Percentiles rank a stretch among this genome's conserved stretches.
These are phyloP conservation scores for Boechera retrofracta DNA, from an alignment of 345 rosid species.

Conservation along the genomic window DNA sequence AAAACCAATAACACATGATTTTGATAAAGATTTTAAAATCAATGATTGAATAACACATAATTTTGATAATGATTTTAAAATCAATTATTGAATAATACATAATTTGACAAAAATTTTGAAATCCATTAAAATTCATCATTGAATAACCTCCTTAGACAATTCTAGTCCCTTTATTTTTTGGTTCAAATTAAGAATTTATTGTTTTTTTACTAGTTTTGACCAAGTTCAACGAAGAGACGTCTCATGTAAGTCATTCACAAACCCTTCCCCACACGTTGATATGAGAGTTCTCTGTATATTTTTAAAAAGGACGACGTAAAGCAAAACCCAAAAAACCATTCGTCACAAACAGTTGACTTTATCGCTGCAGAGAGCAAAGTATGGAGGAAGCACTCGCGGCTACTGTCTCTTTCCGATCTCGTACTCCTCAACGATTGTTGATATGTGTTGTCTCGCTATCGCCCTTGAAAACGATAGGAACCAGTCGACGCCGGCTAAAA, in stretches of 20 bases:
- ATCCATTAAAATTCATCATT: too few species aligned
- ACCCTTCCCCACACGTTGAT: not conserved
- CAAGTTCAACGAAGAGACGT: constrained; percentile 14
- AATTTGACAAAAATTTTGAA: too few species aligned
- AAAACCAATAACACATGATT: too few species aligned
- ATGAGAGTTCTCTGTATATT: not conserved
- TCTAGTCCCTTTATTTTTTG: not conserved
- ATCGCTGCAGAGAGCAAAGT: not conserved
- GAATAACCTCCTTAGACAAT: too few species aligned
- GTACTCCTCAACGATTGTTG: constrained; percentile 22
- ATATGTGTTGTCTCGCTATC: constrained; percentile 18
- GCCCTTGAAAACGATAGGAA: constrained; percentile 42
- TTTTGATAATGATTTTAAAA: too few species aligned
- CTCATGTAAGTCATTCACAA: not conserved
- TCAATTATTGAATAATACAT: too few species aligned
- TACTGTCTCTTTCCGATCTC: constrained; percentile 42
- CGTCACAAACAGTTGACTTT: not conserved
- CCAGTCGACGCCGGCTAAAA: constrained; percentile 36
- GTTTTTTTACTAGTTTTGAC: not conserved
- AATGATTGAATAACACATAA: too few species aligned
- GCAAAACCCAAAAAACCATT: not conserved
- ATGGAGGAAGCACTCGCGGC: constrained; percentile 54
- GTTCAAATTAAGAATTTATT: not conserved
- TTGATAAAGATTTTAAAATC: too few species aligned
- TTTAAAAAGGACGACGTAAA: not conserved